Evolutionary conservation across 1,284 basidiomycete genomes (phyloP), one percentile per base, ranked within the genome.

Genomic region (Volvariella volvacea): DNA sequence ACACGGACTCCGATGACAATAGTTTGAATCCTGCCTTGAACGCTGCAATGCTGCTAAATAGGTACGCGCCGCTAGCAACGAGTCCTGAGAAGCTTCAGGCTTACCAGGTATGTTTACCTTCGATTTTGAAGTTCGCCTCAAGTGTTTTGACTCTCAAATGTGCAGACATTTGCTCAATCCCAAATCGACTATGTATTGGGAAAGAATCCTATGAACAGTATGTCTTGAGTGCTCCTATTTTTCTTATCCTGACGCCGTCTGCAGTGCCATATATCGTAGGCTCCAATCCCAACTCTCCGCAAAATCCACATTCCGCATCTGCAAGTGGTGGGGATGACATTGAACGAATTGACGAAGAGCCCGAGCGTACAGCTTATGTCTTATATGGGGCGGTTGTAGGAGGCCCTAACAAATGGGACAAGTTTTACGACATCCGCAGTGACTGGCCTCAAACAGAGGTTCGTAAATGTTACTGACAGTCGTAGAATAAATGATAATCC

Each of bases 381-480:
- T 65, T 96, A 2, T 94, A 92, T 56, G 93, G 93, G 28, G 92
- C 83, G 15, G 76, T 94, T 31, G 75, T 94, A 9, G 93, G 92
- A 38, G 93, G 93, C 10, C 93, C 92, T 0, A 79, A 89, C 58
- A 71, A 69, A 46, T 67, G 73, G 37, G 92, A 91, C 60, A 71
- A 71, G 28, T 95, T 78, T 65, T 95, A 78, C 62, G 87, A 95
- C 58, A 81, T 90, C 48, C 79, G 92, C 21, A 83, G 78, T 48
- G 88, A 92, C 58, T 92, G 83, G 80, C 78, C 78, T 0, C 70
- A 92, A 64, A 82, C 81, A 9, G 88, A 92, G 73, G 80, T 80
- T 15, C 19, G 34, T 36, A 8, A 36, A 8, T 43, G 40, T 28
- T n/a, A n/a, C 15, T 30, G 32, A 12, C 14, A 14, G 8, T 19